phyloP scores from a whole-genome alignment of 768 basidiomycete genomes.

The Hortiboletus campestris region DNA sequence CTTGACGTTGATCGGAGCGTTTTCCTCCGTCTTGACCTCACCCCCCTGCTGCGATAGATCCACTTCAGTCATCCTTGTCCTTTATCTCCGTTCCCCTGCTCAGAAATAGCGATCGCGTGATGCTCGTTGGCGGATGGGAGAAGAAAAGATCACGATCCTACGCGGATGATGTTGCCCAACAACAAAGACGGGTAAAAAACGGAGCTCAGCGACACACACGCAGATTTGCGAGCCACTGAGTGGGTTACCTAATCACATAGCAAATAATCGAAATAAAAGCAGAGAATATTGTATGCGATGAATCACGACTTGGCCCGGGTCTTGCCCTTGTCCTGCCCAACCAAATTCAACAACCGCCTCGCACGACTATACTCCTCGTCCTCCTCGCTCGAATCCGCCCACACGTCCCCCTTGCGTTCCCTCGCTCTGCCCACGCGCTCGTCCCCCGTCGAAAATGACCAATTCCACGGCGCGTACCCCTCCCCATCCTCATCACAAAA shows the following conservation, averaged over 20 bases:
- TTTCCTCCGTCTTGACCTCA: slow-evolving; percentile 55
- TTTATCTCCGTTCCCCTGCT: background rate
- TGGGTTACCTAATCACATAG: slow-evolving; percentile 12
- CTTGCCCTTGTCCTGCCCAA: slow-evolving; percentile 34
- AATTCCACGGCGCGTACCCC: slow-evolving; percentile 11
- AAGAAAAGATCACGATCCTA: background rate
- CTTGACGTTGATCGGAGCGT: slow-evolving; percentile 77
- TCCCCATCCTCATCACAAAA: slow-evolving; percentile 48
- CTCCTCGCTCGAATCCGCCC: slow-evolving; percentile 78
- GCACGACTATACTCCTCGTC: slow-evolving; percentile 66
- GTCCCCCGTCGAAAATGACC: background rate
- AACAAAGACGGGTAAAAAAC: no score
- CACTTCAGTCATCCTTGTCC: slow-evolving; percentile 7
- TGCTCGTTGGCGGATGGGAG: background rate
- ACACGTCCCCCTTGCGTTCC: slow-evolving; percentile 32
- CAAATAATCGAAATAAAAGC: background rate
- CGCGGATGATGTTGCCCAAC: background rate
- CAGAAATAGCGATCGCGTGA: background rate
- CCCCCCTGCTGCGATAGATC: slow-evolving; percentile 5
- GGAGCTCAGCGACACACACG: background rate
- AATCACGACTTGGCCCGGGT: background rate
- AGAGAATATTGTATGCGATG: background rate
- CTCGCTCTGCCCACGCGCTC: slow-evolving; percentile 7
- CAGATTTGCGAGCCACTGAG: background rate
- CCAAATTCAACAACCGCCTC: slow-evolving; percentile 48